Conservation (phyloP, 2,329 filamentous ascomycete species). For the Exophiala phaeomuriformis region DNA sequence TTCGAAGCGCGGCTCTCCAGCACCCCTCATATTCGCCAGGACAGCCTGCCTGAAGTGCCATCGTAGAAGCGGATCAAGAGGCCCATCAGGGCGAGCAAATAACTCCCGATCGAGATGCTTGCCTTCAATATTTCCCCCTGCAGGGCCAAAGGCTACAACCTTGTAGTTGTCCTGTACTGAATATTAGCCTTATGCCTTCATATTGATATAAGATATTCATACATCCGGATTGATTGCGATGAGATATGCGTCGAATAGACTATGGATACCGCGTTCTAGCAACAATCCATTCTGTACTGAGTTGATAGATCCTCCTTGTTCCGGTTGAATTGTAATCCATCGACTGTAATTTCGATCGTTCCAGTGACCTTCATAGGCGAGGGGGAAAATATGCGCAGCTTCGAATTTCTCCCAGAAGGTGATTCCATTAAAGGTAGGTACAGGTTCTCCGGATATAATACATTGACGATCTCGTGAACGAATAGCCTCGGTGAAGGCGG, state of each 20-base stretch:
- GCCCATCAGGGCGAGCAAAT: neutral
- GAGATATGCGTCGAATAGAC: neutral
- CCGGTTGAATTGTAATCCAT: neutral
- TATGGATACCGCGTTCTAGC: neutral
- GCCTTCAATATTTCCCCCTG: neutral
- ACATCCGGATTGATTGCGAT: neutral
- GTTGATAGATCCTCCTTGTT: neutral
- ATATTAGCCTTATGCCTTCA: neutral
- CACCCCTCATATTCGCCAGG: conserved; percentile 27
- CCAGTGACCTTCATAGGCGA: neutral
- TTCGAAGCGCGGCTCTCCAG: conserved; percentile 26
- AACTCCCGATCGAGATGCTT: neutral
- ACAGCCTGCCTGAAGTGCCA: conserved; percentile 28
- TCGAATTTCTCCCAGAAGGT: neutral
- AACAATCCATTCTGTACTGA: neutral
- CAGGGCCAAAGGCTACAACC: neutral
- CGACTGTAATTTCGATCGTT: neutral
- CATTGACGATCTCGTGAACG: neutral
- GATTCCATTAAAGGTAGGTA: neutral
- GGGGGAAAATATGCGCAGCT: neutral
- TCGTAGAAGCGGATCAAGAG: conserved; percentile 21
- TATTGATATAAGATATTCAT: neutral
- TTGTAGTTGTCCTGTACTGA: neutral
- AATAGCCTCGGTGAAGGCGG: neutral
- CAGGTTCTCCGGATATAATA: neutral